A percentile compares a stretch with the other conserved stretches of the same genome.
Evolutionary conservation across 2,329 filamentous ascomycete genomes (phyloP).

Genomic region (Talaromyces sp.): DNA sequence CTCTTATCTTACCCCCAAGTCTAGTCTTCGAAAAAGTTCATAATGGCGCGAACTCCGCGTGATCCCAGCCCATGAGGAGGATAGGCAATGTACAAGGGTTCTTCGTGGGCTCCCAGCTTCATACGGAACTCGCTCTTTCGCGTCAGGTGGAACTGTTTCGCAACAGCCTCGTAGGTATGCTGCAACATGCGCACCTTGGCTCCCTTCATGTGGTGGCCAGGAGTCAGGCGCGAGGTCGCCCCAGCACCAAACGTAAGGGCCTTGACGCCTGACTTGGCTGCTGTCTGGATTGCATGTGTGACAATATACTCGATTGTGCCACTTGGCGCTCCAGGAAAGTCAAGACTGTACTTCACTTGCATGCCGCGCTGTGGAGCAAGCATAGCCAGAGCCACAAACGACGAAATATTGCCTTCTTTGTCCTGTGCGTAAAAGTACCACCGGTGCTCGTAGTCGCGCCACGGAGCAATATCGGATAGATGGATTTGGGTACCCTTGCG

Average conservation of each 20-base stretch:
- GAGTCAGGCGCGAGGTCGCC: constrained; percentile 65
- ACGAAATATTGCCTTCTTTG: constrained; percentile 63
- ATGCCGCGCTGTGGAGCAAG: constrained; percentile 76
- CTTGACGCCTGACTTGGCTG: constrained; percentile 53
- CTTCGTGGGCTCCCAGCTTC: constrained; percentile 80
- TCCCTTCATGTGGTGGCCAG: constrained; percentile 76
- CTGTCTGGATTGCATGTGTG: constrained; percentile 60
- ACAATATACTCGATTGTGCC: constrained; percentile 83
- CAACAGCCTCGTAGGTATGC: constrained; percentile 74
- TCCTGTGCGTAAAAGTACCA: constrained; percentile 80
- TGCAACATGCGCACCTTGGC: constrained; percentile 74
- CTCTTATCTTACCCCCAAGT: background rate
- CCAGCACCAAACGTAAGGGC: constrained; percentile 83
- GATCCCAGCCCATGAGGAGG: constrained; percentile 79
- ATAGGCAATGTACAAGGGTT: constrained; percentile 85
- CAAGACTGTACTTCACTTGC: constrained; percentile 94
- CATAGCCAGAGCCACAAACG: constrained; percentile 76
- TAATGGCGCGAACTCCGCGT: constrained; percentile 73
- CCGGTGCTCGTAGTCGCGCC: constrained; percentile 76
- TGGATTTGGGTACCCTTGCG: constrained; percentile 85
- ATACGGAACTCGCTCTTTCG: constrained; percentile 84
- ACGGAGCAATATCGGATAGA: constrained; percentile 81
- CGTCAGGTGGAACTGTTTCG: constrained; percentile 73
- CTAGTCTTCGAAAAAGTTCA: constrained; percentile 77
- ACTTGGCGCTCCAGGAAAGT: constrained; percentile 81